Base-by-base conservation (phyloP, 345 rosid species). In the Populus euphratica region DNA sequence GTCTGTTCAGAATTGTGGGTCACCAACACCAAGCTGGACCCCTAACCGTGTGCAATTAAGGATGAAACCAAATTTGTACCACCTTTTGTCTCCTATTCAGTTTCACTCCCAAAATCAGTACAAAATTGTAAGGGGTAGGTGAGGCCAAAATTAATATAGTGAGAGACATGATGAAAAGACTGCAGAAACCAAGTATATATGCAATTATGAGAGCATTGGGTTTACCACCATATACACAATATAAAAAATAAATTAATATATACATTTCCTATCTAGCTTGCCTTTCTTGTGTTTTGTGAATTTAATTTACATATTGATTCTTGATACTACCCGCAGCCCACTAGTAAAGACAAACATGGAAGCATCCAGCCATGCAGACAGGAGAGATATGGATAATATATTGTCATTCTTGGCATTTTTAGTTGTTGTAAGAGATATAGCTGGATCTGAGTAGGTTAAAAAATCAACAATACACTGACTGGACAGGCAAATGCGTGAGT, bases 241-340 rank as follows among this genome's bases (percentile, higher is more conserved):
- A 21, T n/a, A 56, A 21, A 8, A 56, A 52, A 72, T 21, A 54
- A 6, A 33, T 33, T 33, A 52, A 31, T 36, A 14, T 35, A 27
- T 54, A 21, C 20, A 25, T 33, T 41, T 41, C 7, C 52, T 47
- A 47, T 33, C 2, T 12, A 17, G 16, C 25, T 35, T 72, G 66
- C 6, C 44, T 72, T 52, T 72, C 75, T 72, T 72, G 65, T 54
- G 75, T 33, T 20, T 54, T 72, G 75, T 72, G 75, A 35, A 36
- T 31, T 72, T 43, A 14, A 5, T 25, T 13, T 70, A n/a, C 25
- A 7, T 35, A 33, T 33, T 31, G 23, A 29, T 72, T 72, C 64
- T 54, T 17, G 65, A 36, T 36, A 72, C 38, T 35, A 72, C 59
- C 61, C 31, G 61, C 44, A 27, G 47, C 75, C 75, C 36, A 4